These are phyloP conservation scores for Thymus quinquecostatus DNA, from an alignment of 257 asterid genomes.

Conservation along the genomic window DNA sequence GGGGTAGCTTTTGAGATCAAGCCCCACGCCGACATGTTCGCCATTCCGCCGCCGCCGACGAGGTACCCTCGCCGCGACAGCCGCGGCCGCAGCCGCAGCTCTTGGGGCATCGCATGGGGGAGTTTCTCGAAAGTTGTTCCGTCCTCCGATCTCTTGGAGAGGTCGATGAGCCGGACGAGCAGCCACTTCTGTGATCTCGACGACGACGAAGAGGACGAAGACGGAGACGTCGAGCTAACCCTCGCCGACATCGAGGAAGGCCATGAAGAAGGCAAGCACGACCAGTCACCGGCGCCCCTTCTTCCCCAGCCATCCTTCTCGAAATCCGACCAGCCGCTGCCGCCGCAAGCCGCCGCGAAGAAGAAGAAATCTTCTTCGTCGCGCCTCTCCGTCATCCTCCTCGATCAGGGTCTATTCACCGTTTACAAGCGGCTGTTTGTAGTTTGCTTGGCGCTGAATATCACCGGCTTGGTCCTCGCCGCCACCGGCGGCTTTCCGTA, in stretches of 20 bases:
- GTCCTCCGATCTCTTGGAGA: constrained; percentile 36
- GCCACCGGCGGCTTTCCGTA: constrained; percentile 54
- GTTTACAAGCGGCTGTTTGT: constrained; percentile 67
- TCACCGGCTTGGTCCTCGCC: constrained; percentile 53
- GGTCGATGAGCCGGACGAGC: constrained; percentile 62
- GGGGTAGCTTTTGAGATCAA: constrained; percentile 80
- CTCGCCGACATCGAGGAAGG: constrained; percentile 58
- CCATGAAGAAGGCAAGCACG: constrained; percentile 29
- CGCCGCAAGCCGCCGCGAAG: constrained; percentile 23
- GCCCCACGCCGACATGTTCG: constrained; percentile 57
- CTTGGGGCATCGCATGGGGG: constrained; percentile 52
- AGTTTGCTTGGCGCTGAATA: constrained; percentile 49
- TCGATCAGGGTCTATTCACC: constrained; percentile 81
- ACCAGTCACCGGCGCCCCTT: constrained; percentile 21
- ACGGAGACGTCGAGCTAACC: constrained; percentile 12
- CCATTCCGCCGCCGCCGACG: constrained; percentile 31
- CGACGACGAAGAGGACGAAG: constrained; percentile 35
- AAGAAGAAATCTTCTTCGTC: constrained; percentile 24
- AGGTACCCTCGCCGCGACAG: constrained; percentile 19
- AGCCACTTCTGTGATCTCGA: constrained; percentile 77
- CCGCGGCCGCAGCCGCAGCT: constrained; percentile 45
- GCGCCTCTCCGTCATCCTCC: constrained; percentile 63
- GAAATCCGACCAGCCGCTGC: neutral
- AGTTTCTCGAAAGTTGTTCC: constrained; percentile 45
- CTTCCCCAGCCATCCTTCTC: constrained; percentile 20